Base-by-base conservation (phyloP, 345 rosid species). In the Abelmoschus esculentus region DNA sequence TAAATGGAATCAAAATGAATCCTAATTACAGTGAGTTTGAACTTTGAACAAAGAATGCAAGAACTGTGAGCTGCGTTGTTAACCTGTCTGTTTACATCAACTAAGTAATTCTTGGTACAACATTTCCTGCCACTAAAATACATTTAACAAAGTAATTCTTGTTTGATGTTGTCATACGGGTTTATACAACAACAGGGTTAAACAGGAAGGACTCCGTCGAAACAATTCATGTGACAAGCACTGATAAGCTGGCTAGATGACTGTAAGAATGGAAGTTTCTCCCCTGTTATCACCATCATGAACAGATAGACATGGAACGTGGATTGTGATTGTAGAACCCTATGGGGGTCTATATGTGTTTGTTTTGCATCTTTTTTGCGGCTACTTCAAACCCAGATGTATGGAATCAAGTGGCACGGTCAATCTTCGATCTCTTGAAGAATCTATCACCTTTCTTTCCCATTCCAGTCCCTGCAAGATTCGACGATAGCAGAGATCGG, bases 401-500 rank as follows among this genome's bases (percentile, higher is more conserved):
- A 7, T 28, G 36, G 55, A 32, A 31, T 50, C 55, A 60, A 36
- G 46, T 12, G 36, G 49, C 53, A 71, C 18, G 32, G 50, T 82
- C 74, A 77, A 71, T 58, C 73, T 80, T 79, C 60, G 72, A 70
- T 69, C 85, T 72, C 67, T 69, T 79, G 75, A 86, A 84, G 67
- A 82, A 84, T 66, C 79, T 80, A 68, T 75, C 76, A 36, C 89
- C 92, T 81, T 79, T 85, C 52, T 68, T 83, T 71, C 92, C 83
- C 79, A 87, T 65, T 36, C 84, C 88, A 8, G 83, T 80, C 56
- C 83, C 92, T 15, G 59, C 73, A 44, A 87, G 86, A 76, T 75
- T 77, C 18, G 82, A 63, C 32, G 82, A 74, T 7, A 87, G 82
- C 15, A 83, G 75, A 66, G 88, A 83, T 40, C 79, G 79, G 31